Percentiles rank a stretch among this genome's conserved stretches.
Conservation (phyloP, 495 filamentous ascomycete species). For the Neurospora sp. region DNA sequence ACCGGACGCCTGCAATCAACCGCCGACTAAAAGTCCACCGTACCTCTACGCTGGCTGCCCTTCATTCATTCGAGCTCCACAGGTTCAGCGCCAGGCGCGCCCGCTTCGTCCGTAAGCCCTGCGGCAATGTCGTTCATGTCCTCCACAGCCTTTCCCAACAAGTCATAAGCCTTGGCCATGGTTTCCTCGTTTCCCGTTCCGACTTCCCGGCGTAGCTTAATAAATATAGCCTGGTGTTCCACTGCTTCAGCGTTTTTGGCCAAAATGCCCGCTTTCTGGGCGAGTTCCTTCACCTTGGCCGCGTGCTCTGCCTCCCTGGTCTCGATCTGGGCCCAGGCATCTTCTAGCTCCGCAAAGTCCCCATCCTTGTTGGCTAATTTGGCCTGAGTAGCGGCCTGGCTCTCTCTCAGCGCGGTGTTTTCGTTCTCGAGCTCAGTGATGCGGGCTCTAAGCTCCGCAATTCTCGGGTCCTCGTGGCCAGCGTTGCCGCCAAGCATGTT, state of each 20-base stretch:
- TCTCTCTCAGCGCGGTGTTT: not conserved
- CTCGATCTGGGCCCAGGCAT: not conserved
- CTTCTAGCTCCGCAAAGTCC: not conserved
- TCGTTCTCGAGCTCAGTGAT: not conserved
- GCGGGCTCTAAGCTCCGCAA: not conserved
- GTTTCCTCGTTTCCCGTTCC: not conserved
- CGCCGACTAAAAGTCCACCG: not conserved
- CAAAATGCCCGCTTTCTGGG: not conserved
- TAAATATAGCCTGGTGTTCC: not conserved
- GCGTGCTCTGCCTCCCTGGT: not conserved
- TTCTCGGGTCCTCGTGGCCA: not conserved
- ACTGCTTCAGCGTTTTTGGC: not conserved
- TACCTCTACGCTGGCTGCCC: not conserved
- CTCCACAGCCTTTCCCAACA: not conserved
- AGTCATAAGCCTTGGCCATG: not conserved
- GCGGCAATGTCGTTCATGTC: not conserved
- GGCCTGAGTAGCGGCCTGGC: too few relatives aligned
- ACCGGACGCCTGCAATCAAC: not conserved
- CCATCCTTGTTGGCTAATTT: not conserved
- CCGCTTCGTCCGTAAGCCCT: not conserved
- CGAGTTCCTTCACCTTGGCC: not conserved
- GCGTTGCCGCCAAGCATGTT: not conserved
- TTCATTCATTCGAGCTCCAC: not conserved
- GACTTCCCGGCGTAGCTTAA: not conserved
- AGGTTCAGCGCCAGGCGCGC: not conserved